Base-by-base conservation (phyloP, 257 asterid genomes). In the Solanum corneliomulleri region DNA sequence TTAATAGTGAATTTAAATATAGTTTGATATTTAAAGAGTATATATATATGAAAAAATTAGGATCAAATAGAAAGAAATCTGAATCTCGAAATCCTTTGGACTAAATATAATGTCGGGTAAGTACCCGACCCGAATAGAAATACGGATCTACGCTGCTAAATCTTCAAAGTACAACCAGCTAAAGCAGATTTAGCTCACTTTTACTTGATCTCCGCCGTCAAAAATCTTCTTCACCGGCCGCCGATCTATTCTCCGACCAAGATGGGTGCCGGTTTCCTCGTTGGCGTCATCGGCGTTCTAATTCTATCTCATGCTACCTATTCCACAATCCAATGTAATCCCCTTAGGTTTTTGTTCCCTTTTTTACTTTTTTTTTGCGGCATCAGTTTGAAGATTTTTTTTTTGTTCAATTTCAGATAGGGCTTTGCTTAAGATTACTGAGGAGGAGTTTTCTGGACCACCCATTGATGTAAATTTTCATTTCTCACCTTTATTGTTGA, bases 351-450 rank as follows among this genome's bases (percentile, higher is more conserved):
- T 29, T 16, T 20, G 9, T 21, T 82, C 62, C 12, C 37, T 52
- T 60, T 33, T 33, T n/a, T 25, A 11, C 49, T 10, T 35, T 23
- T 33, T 23, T 25, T 15, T 27, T 41, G 25, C 35, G 52, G 25
- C 11, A 31, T 83, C 31, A 47, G 69, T 88, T 52, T 47, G 64
- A 66, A 75, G 41, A 60, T 20, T 7, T 71, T 68, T 62, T 72
- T 72, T 37, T 82, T 11, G 23, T 33, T 87, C 90, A 37, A 72
- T 47, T 44, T 92, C 98, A 97, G 99, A 94, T 89, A 92, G 98
- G 91, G 90, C 98, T 49, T 84, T 97, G 94, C 96, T 97, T 83
- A 97, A 97, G 93, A 95, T 97, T 92, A 97, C 98, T 2, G 98
- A 94, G 84, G 98, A 97, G 58, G 90, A 93, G 92, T 97, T 97